A percentile compares a stretch with the other conserved stretches of the same genome.
These are phyloP conservation scores for Tulasnella calospora DNA, from an alignment of 768 basidiomycete genomes.

Conservation along the genomic window DNA sequence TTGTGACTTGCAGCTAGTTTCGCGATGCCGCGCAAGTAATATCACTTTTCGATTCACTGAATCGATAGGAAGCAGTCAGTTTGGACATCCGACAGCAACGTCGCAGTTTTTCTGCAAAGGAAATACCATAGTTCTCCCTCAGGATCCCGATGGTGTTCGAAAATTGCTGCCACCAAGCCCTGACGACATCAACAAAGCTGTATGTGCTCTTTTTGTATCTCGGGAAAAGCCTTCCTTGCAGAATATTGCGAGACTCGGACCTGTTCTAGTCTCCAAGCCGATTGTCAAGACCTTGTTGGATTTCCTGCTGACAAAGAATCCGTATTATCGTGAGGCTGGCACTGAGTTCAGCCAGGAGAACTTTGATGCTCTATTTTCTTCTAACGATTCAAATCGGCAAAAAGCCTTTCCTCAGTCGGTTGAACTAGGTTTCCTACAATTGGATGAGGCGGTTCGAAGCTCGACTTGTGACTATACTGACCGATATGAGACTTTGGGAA, in stretches of 20 bases:
- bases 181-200: constrained; percentile 26
- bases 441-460: background rate
- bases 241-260: background rate
- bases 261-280: background rate
- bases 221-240: background rate
- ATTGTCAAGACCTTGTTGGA: background rate
- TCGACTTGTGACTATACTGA: background rate
- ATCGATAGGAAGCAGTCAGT: background rate
- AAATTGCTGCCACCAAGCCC: constrained; percentile 28
- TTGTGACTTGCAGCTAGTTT: background rate
- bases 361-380: background rate
- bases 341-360: background rate
- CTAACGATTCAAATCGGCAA: background rate
- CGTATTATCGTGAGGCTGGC: background rate
- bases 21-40: background rate
- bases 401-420: background rate
- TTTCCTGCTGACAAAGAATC: background rate
- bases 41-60: background rate
- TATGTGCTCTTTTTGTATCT: background rate
- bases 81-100: background rate
- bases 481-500: background rate
- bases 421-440: background rate
- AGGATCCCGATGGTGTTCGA: constrained; percentile 20
- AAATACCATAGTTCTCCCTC: constrained; percentile 28
- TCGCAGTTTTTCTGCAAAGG: constrained; percentile 9